Evolutionary conservation across 2,329 filamentous ascomycete genomes (phyloP).

Genomic region (Sporothrix pallida): DNA sequence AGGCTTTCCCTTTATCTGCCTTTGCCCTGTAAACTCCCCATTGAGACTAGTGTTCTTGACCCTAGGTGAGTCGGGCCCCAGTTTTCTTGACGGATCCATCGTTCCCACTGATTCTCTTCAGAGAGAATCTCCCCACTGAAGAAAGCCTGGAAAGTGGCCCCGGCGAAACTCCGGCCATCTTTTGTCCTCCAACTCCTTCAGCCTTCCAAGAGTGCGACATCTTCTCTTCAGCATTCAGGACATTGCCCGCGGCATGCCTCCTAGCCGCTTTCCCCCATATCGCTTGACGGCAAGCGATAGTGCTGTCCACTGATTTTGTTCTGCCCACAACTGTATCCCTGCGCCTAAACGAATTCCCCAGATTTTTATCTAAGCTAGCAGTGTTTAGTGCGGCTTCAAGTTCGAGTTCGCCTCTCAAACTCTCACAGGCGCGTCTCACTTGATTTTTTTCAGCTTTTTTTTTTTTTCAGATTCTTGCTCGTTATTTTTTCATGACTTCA

Average conservation of each 20-base stretch:
- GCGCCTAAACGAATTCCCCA: too few relatives aligned
- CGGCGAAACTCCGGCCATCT: slow-evolving; percentile 18
- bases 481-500: too few relatives aligned
- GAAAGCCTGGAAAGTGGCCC: not conserved
- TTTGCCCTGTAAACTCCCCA: not conserved
- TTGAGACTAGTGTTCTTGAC: not conserved
- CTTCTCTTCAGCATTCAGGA: not conserved
- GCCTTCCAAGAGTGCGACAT: not conserved
- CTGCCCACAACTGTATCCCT: too few relatives aligned
- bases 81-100: not conserved
- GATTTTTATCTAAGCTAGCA: too few relatives aligned
- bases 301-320: not conserved
- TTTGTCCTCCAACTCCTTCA: not conserved
- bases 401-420: too few relatives aligned
- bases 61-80: not conserved
- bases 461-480: too few relatives aligned
- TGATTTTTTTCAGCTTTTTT: too few relatives aligned
- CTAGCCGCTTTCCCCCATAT: not conserved
- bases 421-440: too few relatives aligned
- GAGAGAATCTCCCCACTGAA: not conserved
- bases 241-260: slow-evolving; percentile 10
- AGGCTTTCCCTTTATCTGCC: not conserved
- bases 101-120: slow-evolving; percentile 10
- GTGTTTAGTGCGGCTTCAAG: too few relatives aligned
- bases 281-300: slow-evolving; percentile 10